Evolutionary conservation across 805 yeast species (phyloP), one percentile per base, ranked within the genome.

Genomic region (Blastobotrys mokoenaii): DNA sequence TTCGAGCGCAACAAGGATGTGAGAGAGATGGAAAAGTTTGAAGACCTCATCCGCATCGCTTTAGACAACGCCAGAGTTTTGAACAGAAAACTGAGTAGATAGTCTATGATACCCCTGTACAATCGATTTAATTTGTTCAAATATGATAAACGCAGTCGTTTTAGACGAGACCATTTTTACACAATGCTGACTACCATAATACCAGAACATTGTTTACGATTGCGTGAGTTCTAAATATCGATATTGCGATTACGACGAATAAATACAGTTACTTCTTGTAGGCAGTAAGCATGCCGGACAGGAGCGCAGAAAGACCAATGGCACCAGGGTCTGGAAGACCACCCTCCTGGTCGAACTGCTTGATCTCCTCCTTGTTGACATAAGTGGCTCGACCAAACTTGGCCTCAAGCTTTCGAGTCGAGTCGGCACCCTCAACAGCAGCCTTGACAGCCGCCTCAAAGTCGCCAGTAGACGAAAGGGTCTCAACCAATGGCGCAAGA

Each of bases 351-450:
- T 69, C 71, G 43, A 68, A 71, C 38, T 63, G 64, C 45, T 69
- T 66, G 54, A 79, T 73, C 43, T 76, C 82, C 10, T 72, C 78
- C 48, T 77, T 77, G 50, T 72, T 71, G 22, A 89, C 96, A 60
- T 89, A 90, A 3, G 95, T 82, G 14, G 97, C 96, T 58, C 97
- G 77, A 27, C 97, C 97, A 54, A 90, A 87, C 55, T 82, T 82
- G 38, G 97, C 97, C 52, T 77, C 81, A 52, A 84, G 66, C 32
- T 77, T 68, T 41, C 80, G 79, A 0, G 97, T 90, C 3, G 74
- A 66, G 39, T 84, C 79, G 20, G 95, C 90, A 40, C 95, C 95
- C 34, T 74, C 66, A 35, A 69, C 48, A 29, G 47, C 95, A 9
- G 86, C 88, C 30, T 67, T 57, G 12, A 78, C 75, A 3, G 96